phyloP scores from a whole-genome alignment of 345 rosid species.

The Salix brachista region DNA sequence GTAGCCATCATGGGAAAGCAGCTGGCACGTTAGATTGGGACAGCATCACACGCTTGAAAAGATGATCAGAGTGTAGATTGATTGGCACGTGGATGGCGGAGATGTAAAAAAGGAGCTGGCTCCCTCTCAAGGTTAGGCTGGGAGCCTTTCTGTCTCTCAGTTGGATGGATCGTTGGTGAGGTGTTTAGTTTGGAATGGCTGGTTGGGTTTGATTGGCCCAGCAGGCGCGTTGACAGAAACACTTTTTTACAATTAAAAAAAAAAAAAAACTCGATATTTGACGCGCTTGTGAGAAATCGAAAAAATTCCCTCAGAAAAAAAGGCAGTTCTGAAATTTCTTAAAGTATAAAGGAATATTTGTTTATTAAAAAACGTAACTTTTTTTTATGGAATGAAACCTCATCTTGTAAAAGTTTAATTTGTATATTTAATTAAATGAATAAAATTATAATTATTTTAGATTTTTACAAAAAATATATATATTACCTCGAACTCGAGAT shows the following conservation, averaged over 20 bases:
- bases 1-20: background rate
- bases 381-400: no score
- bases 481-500: no score
- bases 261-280: no score
- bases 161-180: background rate
- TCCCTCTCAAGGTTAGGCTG: background rate
- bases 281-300: background rate
- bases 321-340: no score
- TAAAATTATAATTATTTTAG: no score
- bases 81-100: conserved; percentile 13
- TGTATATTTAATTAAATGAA: no score
- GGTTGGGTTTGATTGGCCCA: conserved; percentile 1
- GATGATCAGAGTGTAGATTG: background rate
- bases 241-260: no score
- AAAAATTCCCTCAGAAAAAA: no score
- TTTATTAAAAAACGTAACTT: no score
- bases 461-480: no score
- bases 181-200: background rate
- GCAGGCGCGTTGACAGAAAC: background rate
- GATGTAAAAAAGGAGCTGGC: background rate
- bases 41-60: conserved; percentile 1
- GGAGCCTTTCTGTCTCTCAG: background rate
- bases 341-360: no score
- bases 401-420: no score
- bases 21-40: conserved; percentile 9